These are phyloP conservation scores for Mortierella sp. DNA, from an alignment of 371 early-diverging fungal species.

Conservation along the genomic window DNA sequence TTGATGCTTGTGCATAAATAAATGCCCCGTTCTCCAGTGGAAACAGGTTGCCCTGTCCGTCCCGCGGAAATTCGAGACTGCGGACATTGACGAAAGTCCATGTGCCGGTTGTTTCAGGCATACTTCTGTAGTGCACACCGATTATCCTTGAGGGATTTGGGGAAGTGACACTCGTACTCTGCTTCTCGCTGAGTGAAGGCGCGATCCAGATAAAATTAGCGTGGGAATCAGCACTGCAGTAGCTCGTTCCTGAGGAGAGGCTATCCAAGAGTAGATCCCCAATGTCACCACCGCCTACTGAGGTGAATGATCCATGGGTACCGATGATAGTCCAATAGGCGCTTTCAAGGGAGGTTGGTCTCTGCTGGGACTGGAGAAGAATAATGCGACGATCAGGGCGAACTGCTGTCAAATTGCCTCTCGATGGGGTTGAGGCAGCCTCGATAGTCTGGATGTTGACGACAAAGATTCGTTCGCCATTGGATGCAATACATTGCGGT, in stretches of 20 bases:
- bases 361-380: constrained; percentile 14
- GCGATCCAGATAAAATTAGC: constrained; percentile 31
- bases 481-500: constrained; percentile 10
- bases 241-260: constrained; percentile 6
- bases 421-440: neutral
- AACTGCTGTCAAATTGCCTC: too few species aligned
- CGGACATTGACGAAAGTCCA: constrained; percentile 13
- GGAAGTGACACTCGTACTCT: neutral
- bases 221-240: constrained; percentile 17
- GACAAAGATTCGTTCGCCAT: constrained; percentile 14
- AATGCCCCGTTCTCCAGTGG: constrained; percentile 5
- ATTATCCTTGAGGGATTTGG: neutral
- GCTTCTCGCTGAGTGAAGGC: neutral
- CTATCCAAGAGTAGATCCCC: constrained; percentile 12
- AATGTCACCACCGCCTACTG: too few species aligned
- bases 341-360: neutral
- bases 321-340: constrained; percentile 12
- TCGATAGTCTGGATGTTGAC: constrained; percentile 5
- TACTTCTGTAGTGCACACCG: constrained; percentile 4
- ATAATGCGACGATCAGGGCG: constrained; percentile 7
- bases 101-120: neutral
- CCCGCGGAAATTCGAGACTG: neutral
- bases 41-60: constrained; percentile 9
- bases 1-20: constrained; percentile 9
- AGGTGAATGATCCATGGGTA: neutral